Base-by-base conservation (phyloP, 116 monocot genomes). In the Cymodocea nodosa region DNA sequence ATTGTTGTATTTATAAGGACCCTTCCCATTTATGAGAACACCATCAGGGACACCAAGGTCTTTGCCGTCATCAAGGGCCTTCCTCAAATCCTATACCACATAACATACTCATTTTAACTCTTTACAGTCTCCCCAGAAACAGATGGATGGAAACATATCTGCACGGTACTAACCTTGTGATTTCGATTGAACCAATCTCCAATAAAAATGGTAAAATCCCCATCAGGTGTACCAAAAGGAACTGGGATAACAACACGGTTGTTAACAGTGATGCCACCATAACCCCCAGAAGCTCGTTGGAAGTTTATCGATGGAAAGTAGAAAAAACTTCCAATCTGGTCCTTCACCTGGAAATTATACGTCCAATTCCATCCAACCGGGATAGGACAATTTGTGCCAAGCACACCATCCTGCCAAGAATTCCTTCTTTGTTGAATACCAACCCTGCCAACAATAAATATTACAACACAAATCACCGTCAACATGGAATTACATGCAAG, bases 321-420 rank as follows among this genome's bases (percentile, higher is more conserved):
- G 78, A 83, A 97, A 76, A 91, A 98, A 69, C 91, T 91, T 6
- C 97, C 97, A 39, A 97, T 88, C 71, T 97, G 97, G 67, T 97
- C 91, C 82, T 97, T 97, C 13, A 91, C 91, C 72, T 91, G 91
- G 71, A 87, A 97, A 65, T 84, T 83, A 65, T 97, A 97, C 6
- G 97, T 97, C 91, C 91, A 97, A 64, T 97, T 97, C 91, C 91
- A 97, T 6, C 85, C 85, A 0, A 74, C 15, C 15, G 95, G 90
- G 60, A 95, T 90, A 2, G 95, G 94, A 73, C 94, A 94, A 24
- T 78, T 94, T 6, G 94, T 94, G 35, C 94, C 94, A 39, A 82
- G 70, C 51, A 94, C 94, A 2, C 94, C 90, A 73, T 94, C 94
- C 75, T 94, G 75, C 94, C 94, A 94, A 39, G 73, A 83, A 60